phyloP scores from a whole-genome alignment of 768 basidiomycete genomes.

The Kwoniella heveanensis region DNA sequence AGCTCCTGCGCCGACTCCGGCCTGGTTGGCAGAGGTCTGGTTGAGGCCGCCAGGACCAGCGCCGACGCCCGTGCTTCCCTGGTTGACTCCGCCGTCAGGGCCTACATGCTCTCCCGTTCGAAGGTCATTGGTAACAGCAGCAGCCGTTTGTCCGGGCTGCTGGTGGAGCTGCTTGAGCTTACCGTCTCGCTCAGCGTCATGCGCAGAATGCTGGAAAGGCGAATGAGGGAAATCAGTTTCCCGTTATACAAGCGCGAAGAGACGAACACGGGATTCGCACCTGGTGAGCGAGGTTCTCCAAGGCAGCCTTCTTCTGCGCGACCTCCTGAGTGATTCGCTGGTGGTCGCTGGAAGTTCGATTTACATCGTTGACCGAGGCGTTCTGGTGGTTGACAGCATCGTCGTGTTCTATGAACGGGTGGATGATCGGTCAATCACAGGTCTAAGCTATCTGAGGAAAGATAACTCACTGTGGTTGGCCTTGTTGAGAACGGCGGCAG shows the following conservation, averaged over 20 bases:
- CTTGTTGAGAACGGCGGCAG: constrained; percentile 62
- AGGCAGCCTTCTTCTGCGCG: constrained; percentile 36
- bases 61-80: background rate
- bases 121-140: constrained; percentile 20
- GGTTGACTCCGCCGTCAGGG: constrained; percentile 5
- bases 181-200: constrained; percentile 17
- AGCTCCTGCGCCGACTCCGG: constrained; percentile 5
- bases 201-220: constrained; percentile 7
- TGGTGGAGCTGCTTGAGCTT: constrained; percentile 22
- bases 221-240: background rate
- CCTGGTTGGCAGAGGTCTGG: constrained; percentile 16
- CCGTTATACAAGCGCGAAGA: too few species aligned
- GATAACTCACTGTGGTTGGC: constrained; percentile 58
- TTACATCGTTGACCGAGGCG: constrained; percentile 17
- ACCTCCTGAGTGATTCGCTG: constrained; percentile 36
- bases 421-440: background rate
- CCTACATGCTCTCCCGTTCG: constrained; percentile 18
- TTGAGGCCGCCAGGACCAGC: constrained; percentile 13
- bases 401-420: constrained; percentile 13
- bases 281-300: constrained; percentile 25
- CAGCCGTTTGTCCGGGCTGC: constrained; percentile 11
- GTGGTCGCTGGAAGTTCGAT: constrained; percentile 28
- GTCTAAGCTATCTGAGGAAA: too few species aligned
- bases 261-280: background rate
- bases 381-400: constrained; percentile 24